A percentile compares a stretch with the other conserved stretches of the same genome.
Evolutionary conservation across 2,329 filamentous ascomycete species (phyloP).

Genomic region (Hirsutella minnesotensis): DNA sequence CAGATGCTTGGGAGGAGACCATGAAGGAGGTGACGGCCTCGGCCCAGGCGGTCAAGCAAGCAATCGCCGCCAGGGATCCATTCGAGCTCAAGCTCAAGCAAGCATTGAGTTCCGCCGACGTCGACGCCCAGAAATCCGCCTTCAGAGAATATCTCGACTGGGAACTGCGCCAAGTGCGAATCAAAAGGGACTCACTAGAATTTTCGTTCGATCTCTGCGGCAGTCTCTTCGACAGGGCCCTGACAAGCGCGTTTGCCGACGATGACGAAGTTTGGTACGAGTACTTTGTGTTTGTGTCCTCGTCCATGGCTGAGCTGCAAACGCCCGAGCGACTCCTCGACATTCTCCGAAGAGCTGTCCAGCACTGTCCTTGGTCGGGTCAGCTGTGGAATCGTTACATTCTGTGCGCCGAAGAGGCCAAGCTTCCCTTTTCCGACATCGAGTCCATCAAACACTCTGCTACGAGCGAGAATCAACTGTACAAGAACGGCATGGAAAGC

Average conservation of each 20-base stretch:
- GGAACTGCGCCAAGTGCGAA: constrained; percentile 56
- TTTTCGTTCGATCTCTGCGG: constrained; percentile 40
- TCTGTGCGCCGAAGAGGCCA: constrained; percentile 68
- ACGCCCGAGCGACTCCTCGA: constrained; percentile 43
- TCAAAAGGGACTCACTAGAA: constrained; percentile 32
- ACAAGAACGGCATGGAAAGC: constrained; percentile 75
- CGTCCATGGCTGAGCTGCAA: constrained; percentile 24
- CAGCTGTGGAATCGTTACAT: constrained; percentile 85
- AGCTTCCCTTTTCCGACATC: constrained; percentile 65
- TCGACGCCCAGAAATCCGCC: constrained; percentile 36
- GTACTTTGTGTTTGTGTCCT: constrained; percentile 63
- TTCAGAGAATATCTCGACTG: constrained; percentile 69
- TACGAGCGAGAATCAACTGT: constrained; percentile 73
- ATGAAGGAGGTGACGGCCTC: constrained; percentile 58
- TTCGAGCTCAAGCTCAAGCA: constrained; percentile 55
- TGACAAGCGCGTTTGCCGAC: constrained; percentile 56
- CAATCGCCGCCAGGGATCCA: constrained; percentile 47
- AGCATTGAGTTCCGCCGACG: constrained; percentile 43
- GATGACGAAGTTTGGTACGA: constrained; percentile 75
- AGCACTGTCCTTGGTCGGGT: constrained; percentile 89
- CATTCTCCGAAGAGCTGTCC: constrained; percentile 68
- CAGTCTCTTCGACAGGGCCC: constrained; percentile 68
- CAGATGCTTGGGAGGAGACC: constrained; percentile 56
- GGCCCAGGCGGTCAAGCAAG: constrained; percentile 53
- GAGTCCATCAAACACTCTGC: constrained; percentile 87